Percentiles rank a stretch among this genome's conserved stretches.
Conservation (phyloP, 495 filamentous ascomycete genomes). For the Annulohypoxylon stygium region DNA sequence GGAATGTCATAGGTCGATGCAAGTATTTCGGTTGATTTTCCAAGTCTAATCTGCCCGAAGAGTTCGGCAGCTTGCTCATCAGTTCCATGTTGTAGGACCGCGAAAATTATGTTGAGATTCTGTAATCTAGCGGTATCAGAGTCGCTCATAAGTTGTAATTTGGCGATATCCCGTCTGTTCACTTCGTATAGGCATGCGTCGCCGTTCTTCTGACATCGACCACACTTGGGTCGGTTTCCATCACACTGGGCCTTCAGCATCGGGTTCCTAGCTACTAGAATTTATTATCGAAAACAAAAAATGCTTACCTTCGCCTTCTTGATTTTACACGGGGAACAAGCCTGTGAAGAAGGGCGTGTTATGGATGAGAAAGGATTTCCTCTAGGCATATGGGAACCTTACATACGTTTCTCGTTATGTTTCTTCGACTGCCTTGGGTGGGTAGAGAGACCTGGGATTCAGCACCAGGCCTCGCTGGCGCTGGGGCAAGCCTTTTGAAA, state of each 20-base stretch:
- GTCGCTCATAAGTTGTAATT: conserved; percentile 38
- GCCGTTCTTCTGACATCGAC: conserved; percentile 38
- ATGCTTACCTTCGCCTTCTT: conserved; percentile 42
- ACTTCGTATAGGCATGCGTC: conserved; percentile 41
- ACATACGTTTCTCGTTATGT: conserved; percentile 42
- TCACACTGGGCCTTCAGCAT: conserved; percentile 39
- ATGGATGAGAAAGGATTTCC: conserved; percentile 20
- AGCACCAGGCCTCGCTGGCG: conserved; percentile 21
- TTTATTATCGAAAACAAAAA: background rate
- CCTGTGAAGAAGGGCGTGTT: conserved; percentile 35
- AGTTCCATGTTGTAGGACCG: conserved; percentile 25
- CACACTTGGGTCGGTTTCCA: conserved; percentile 36
- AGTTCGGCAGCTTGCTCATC: conserved; percentile 26
- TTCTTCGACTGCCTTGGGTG: conserved; percentile 30
- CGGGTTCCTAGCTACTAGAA: background rate
- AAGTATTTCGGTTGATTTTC: conserved; percentile 25
- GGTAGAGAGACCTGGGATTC: conserved; percentile 16
- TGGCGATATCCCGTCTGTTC: conserved; percentile 40
- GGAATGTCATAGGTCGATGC: conserved; percentile 11
- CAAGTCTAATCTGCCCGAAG: conserved; percentile 28
- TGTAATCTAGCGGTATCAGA: conserved; percentile 33
- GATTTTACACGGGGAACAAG: conserved; percentile 40
- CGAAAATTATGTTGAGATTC: conserved; percentile 26
- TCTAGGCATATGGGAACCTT: conserved; percentile 10
- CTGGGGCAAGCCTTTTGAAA: conserved; percentile 43